Evolutionary conservation across 2,329 filamentous ascomycete species (phyloP).

Genomic region (Chaetomium sp.): DNA sequence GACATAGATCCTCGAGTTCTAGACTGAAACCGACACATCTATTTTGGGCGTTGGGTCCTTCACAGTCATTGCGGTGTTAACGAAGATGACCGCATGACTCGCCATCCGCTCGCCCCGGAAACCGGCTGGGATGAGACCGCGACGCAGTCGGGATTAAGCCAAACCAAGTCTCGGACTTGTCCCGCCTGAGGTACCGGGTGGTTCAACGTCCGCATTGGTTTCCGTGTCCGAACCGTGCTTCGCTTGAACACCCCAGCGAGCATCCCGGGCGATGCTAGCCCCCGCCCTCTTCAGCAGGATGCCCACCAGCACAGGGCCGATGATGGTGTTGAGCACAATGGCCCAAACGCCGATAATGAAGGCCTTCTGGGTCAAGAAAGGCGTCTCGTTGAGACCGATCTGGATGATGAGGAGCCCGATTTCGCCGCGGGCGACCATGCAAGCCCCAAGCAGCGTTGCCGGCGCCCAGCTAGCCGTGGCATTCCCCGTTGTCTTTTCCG

Average conservation of each 20-base stretch:
- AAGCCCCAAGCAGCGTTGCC: slow-evolving; percentile 63
- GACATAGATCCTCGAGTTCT: neutral
- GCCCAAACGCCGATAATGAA: slow-evolving; percentile 60
- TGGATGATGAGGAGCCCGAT: slow-evolving; percentile 72
- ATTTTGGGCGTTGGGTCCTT: slow-evolving; percentile 3
- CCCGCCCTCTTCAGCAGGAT: slow-evolving; percentile 44
- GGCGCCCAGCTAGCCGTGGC: slow-evolving; percentile 57
- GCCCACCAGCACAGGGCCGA: slow-evolving; percentile 54
- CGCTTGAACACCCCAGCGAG: slow-evolving; percentile 31
- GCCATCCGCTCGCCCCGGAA: neutral
- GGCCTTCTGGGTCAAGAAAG: slow-evolving; percentile 29
- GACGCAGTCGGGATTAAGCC: neutral
- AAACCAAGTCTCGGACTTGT: slow-evolving; percentile 8
- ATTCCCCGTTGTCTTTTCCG: neutral
- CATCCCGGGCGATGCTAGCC: slow-evolving; percentile 23
- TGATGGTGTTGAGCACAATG: slow-evolving; percentile 56
- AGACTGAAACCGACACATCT: neutral
- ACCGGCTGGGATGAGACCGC: neutral
- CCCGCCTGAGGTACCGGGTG: slow-evolving; percentile 11
- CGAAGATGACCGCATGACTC: slow-evolving; percentile 5
- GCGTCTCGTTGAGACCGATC: slow-evolving; percentile 35
- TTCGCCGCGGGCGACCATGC: slow-evolving; percentile 77
- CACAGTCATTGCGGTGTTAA: neutral
- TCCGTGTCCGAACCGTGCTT: slow-evolving; percentile 15
- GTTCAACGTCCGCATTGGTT: neutral